A percentile compares a stretch with the other conserved stretches of the same genome.
These are phyloP conservation scores for Naganishia liquefaciens DNA, from an alignment of 1,284 basidiomycete genomes.

Conservation along the genomic window DNA sequence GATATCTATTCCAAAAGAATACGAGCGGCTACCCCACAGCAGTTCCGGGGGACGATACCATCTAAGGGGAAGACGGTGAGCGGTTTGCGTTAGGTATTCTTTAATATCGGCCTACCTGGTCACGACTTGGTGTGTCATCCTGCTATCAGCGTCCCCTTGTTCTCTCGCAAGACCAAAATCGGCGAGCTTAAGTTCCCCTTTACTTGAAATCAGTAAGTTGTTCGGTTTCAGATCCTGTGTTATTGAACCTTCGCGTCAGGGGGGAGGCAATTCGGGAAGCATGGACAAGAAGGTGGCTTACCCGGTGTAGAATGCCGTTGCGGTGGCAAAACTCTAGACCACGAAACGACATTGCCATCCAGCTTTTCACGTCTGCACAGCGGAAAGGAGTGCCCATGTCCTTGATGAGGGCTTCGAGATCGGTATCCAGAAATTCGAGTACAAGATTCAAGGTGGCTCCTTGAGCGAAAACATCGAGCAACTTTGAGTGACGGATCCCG, in stretches of 20 bases:
- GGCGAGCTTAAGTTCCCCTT: slow-evolving; percentile 92
- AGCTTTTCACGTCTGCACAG: slow-evolving; percentile 95
- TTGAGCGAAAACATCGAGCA: slow-evolving; percentile 94
- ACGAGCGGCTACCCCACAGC: slow-evolving; percentile 82
- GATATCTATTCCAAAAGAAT: slow-evolving; percentile 83
- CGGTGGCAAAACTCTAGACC: slow-evolving; percentile 97
- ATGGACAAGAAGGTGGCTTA: slow-evolving; percentile 52
- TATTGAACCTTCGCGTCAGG: not conserved
- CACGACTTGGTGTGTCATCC: slow-evolving; percentile 98
- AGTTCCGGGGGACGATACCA: slow-evolving; percentile 98
- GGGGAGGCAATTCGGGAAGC: not conserved
- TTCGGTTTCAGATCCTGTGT: slow-evolving; percentile 94
- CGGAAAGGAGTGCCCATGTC: slow-evolving; percentile 88
- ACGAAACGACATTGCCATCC: slow-evolving; percentile 97
- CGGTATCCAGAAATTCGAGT: slow-evolving; percentile 95
- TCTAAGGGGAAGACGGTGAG: slow-evolving; percentile 54
- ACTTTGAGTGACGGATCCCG: slow-evolving; percentile 57
- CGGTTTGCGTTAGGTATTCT: not conserved
- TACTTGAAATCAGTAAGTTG: slow-evolving; percentile 89
- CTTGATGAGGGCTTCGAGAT: slow-evolving; percentile 95
- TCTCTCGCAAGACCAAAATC: slow-evolving; percentile 99
- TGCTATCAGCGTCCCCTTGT: slow-evolving; percentile 73
- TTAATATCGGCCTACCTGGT: slow-evolving; percentile 66
- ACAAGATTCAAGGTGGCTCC: slow-evolving; percentile 97
- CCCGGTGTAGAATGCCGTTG: slow-evolving; percentile 89